Base-by-base conservation (phyloP, 2,329 filamentous ascomycete genomes). In the Metarhizium album region DNA sequence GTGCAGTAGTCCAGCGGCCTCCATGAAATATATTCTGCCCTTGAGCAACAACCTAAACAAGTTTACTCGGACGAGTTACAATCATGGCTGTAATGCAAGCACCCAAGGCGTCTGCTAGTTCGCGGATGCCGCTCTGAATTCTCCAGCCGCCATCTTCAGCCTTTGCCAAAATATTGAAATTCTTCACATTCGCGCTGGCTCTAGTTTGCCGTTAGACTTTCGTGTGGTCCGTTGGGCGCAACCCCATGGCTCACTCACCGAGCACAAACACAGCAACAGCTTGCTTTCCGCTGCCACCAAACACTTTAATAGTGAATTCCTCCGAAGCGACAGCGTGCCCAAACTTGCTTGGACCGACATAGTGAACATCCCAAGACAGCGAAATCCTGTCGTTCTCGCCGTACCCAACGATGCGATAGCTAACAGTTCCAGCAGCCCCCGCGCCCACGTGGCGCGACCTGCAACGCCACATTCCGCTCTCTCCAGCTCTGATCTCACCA, bases 391-490 rank as follows among this genome's bases (percentile, higher is more conserved):
- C 42, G 14, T 24, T 33, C 16, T 35, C 18, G 11, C 48, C 42
- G 8, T 50, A 50, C 7, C 48, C 48, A 37, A 27, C 16, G 48
- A 45, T 50, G n/a, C 23, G 29, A 24, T 50, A 50, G 23, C n/a
- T 14, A 23, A 35, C 48, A 45, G 48, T 24, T 18, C 48, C 48
- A 23, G 18, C 42, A 2, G 14, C 38, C 22, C 48, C 48, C 18
- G 42, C 42, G 29, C 48, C 42, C 29, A 46, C 31, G 24, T 46
- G 48, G 13, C 2, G 40, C 14, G 48, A 45, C 29, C 22, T 38
- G n/a, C 48, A 50, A 40, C 48, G 48, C 48, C 48, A 50, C 29
- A 50, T 46, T 13, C 48, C 48, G 29, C 48, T 50, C 48, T 50
- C 48, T 4, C 48, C 48, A 14, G 48, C 48, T n/a, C 42, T 35